Conservation (phyloP, 345 rosid genomes). For the Psidium friedrichsthalianum region DNA sequence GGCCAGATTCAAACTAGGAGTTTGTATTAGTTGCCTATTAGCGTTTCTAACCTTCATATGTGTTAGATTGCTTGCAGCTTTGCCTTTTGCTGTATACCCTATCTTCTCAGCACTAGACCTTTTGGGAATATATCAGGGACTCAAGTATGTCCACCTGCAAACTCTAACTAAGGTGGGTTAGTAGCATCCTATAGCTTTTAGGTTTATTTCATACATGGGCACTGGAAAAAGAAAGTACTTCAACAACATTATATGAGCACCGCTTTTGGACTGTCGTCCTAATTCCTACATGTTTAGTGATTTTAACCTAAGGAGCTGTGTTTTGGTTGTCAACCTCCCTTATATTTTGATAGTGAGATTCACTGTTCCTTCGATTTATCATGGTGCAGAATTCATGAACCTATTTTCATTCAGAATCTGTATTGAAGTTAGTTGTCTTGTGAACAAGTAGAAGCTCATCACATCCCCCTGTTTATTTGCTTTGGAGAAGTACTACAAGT, state of each 20-base stretch:
- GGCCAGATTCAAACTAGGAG: neutral
- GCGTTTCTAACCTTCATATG: neutral
- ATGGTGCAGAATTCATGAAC: neutral
- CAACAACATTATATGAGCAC: neutral
- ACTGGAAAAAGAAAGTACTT: neutral
- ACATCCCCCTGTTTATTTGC: neutral
- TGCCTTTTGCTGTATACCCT: slow-evolving; percentile 69
- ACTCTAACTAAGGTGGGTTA: slow-evolving; percentile 68
- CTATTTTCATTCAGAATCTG: neutral
- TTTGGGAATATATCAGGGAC: slow-evolving; percentile 80
- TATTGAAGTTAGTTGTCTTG: neutral
- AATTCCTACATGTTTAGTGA: neutral
- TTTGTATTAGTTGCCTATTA: neutral
- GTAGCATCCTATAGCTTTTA: neutral
- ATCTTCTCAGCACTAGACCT: slow-evolving; percentile 73
- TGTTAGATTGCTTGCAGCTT: slow-evolving; percentile 48
- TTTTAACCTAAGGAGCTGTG: neutral
- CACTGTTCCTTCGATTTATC: neutral
- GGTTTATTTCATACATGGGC: neutral
- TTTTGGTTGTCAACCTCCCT: neutral
- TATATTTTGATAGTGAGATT: neutral
- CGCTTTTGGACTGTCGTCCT: neutral
- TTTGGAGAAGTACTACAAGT: neutral
- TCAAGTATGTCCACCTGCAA: slow-evolving; percentile 71
- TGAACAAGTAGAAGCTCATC: neutral